phyloP scores from a whole-genome alignment of 768 basidiomycete genomes.

The Leucogyrophana mollusca region DNA sequence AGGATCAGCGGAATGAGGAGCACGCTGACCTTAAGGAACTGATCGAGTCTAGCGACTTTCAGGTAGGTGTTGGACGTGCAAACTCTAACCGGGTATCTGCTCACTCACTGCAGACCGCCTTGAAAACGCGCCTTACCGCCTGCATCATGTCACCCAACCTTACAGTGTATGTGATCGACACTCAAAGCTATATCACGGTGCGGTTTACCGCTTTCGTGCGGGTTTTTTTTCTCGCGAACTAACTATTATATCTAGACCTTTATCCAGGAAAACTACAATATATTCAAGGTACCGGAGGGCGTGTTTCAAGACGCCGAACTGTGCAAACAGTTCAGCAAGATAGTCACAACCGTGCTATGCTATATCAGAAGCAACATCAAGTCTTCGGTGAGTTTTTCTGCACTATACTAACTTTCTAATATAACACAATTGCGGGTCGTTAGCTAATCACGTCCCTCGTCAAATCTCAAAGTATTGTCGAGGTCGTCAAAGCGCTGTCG shows the following conservation, averaged over 20 bases:
- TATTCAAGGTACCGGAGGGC: conserved; percentile 4
- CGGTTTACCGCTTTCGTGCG: not conserved
- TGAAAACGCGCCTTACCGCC: conserved; percentile 1
- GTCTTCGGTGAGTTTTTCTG: not conserved
- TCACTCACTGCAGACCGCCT: not conserved
- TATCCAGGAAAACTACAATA: not conserved
- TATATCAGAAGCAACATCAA: conserved; percentile 1
- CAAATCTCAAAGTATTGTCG: conserved; percentile 3
- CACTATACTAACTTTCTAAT: too few relatives aligned
- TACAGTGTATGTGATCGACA: conserved; percentile 6
- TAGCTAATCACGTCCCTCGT: not conserved
- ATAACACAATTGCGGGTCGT: not conserved
- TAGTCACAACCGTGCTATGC: not conserved
- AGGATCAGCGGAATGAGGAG: not conserved
- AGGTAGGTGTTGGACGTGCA: not conserved
- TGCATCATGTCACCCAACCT: conserved; percentile 7
- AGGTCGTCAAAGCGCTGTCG: not conserved
- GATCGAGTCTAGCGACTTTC: not conserved
- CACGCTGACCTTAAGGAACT: not conserved
- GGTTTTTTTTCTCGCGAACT: not conserved
- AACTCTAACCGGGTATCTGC: too few relatives aligned
- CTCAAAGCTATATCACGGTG: conserved; percentile 2
- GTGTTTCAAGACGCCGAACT: conserved; percentile 1
- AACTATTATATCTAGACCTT: conserved; percentile 1
- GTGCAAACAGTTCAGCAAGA: not conserved